Percentiles rank a stretch among this genome's conserved stretches.
phyloP scores from a whole-genome alignment of 139 green algal species.

The Astrephomene gubernaculifera region DNA sequence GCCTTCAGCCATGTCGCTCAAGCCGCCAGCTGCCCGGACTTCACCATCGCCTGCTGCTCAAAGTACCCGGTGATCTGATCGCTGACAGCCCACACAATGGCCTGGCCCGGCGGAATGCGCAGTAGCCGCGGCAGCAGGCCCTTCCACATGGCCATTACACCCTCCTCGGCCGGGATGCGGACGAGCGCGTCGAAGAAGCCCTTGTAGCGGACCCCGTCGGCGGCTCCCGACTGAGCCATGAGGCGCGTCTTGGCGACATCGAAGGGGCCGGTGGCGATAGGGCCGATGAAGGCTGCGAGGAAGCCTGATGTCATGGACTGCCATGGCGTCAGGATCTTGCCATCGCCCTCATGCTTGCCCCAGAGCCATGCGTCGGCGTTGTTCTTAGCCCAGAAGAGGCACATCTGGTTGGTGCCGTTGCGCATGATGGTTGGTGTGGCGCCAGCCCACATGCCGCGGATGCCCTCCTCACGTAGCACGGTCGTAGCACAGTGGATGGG shows the following conservation, averaged over 20 bases:
- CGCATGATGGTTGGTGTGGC: conserved; percentile 89
- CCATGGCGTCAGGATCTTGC: conserved; percentile 72
- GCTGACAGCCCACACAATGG: conserved; percentile 91
- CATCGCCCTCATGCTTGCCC: conserved; percentile 89
- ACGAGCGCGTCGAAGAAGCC: conserved; percentile 87
- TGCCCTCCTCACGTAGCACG: conserved; percentile 88
- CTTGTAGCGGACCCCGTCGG: conserved; percentile 74
- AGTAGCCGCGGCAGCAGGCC: conserved; percentile 93
- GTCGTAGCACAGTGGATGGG: conserved; percentile 87
- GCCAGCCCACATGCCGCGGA: conserved; percentile 90
- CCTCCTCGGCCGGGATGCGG: conserved; percentile 79
- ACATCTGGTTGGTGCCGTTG: conserved; percentile 97
- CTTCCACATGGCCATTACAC: conserved; percentile 88
- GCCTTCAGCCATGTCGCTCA: too few species aligned
- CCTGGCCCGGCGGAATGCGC: conserved; percentile 95
- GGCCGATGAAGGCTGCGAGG: conserved; percentile 87
- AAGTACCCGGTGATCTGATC: conserved; percentile 83
- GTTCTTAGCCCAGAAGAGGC: conserved; percentile 95
- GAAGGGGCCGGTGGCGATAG: conserved; percentile 90
- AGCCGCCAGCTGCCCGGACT: conserved; percentile 1
- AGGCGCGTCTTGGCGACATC: conserved; percentile 95
- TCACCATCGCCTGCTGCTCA: conserved; percentile 30
- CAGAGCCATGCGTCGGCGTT: conserved; percentile 84
- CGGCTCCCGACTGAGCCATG: conserved; percentile 82
- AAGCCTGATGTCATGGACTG: conserved; percentile 93